Evolutionary conservation across 1,284 basidiomycete species (phyloP).

Genomic region (Puccinia triticina): DNA sequence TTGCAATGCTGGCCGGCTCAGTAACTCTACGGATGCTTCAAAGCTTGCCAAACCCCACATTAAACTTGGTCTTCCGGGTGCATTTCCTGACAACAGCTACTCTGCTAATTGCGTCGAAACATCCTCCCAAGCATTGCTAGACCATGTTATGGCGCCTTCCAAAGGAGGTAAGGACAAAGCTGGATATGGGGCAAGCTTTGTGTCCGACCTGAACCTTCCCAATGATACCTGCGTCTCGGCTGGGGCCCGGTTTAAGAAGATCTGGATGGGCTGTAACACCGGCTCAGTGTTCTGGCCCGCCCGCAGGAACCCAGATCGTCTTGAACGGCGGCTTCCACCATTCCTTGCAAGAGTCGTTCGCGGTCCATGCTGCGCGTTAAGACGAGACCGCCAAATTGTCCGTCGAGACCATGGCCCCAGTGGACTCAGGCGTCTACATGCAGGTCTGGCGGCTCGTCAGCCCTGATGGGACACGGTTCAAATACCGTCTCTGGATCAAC

Average conservation of each 20-base stretch:
- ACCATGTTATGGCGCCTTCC: background rate
- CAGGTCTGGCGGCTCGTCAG: slow-evolving; percentile 74
- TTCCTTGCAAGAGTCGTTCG: slow-evolving; percentile 59
- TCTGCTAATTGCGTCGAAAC: background rate
- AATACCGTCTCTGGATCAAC: slow-evolving; percentile 71
- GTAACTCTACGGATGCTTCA: background rate
- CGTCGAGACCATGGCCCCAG: slow-evolving; percentile 78
- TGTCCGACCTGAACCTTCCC: slow-evolving; percentile 71
- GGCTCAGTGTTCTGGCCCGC: slow-evolving; percentile 72
- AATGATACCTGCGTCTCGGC: slow-evolving; percentile 77
- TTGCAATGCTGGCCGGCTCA: too few relatives aligned
- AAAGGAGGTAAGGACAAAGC: background rate
- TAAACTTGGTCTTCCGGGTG: slow-evolving; percentile 3
- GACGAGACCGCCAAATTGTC: slow-evolving; percentile 70
- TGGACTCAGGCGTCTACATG: slow-evolving; percentile 70
- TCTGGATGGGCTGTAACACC: slow-evolving; percentile 73
- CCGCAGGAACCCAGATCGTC: slow-evolving; percentile 67
- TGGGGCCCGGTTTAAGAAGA: slow-evolving; percentile 80
- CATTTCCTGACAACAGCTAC: slow-evolving; percentile 15
- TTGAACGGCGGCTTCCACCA: slow-evolving; percentile 71
- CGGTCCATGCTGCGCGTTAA: slow-evolving; percentile 66
- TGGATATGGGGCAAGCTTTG: slow-evolving; percentile 64
- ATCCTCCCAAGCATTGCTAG: background rate
- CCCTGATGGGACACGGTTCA: slow-evolving; percentile 68
- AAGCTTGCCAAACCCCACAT: background rate